These are phyloP conservation scores for Zizania latifolia DNA, from an alignment of 176 grass and related monocot genomes.

Conservation along the genomic window DNA sequence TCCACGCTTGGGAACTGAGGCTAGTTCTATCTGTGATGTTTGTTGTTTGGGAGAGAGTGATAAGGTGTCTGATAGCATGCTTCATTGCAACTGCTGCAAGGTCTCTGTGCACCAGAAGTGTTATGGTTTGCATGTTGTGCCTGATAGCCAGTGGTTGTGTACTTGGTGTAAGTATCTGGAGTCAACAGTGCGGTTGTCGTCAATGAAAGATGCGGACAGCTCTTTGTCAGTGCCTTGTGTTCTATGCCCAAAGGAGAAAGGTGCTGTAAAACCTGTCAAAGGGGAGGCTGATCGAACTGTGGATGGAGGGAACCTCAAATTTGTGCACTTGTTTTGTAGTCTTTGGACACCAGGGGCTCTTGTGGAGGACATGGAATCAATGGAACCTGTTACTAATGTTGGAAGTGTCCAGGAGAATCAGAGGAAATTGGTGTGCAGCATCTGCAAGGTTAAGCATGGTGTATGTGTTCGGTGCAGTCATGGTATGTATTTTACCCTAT, in stretches of 20 bases:
- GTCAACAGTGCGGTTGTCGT: constrained; percentile 13
- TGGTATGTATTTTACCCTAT: constrained; percentile 53
- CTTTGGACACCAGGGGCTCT: constrained; percentile 81
- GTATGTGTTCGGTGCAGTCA: constrained; percentile 93
- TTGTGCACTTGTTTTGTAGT: constrained; percentile 86
- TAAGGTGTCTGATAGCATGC: constrained; percentile 46
- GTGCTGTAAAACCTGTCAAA: constrained; percentile 55
- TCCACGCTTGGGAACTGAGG: constrained; percentile 36
- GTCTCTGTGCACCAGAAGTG: constrained; percentile 80
- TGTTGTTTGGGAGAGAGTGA: constrained; percentile 60
- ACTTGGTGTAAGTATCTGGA: constrained; percentile 64
- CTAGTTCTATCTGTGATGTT: constrained; percentile 51
- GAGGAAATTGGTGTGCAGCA: constrained; percentile 67
- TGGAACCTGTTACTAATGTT: constrained; percentile 69
- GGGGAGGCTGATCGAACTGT: constrained; percentile 16
- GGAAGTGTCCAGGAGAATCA: constrained; percentile 52
- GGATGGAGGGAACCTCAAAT: constrained; percentile 21
- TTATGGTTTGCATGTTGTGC: constrained; percentile 72
- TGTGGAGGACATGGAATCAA: constrained; percentile 56
- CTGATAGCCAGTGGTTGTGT: constrained; percentile 58
- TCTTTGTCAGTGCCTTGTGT: constrained; percentile 44
- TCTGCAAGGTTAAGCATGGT: constrained; percentile 96
- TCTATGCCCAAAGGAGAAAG: constrained; percentile 82
- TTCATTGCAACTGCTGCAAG: constrained; percentile 66
- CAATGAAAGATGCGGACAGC: constrained; percentile 6